Base-by-base conservation (phyloP, 371 early-diverging fungal species). In the Mucor lusitanicus region DNA sequence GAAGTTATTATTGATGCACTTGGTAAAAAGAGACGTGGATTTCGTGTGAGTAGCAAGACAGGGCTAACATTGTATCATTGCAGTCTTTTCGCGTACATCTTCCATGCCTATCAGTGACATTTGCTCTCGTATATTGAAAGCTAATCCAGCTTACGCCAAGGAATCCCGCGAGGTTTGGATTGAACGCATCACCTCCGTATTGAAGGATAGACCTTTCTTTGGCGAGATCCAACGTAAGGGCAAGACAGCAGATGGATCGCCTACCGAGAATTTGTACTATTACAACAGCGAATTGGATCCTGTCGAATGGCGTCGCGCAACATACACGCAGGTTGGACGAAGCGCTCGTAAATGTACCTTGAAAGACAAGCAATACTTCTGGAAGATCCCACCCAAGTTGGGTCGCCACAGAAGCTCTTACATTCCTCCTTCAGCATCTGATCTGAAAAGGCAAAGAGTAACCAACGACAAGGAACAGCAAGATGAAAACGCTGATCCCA, bases 331-430 rank as follows among this genome's bases (percentile, higher is more conserved):
- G 59, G 81, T 83, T 27, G 85, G 85, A 48, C 85, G 87, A 25
- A 85, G 87, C 66, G 88, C 88, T 46, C 87, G 88, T 63, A 85
- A 85, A 67, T 88, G 88, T 68, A 88, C 88, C 15, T 68, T 88
- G 56, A 85, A 84, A 76, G 88, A 88, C 40, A 88, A 88, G 67
- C 88, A 88, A 71, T 88, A 88, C 72, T 88, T 88, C 70, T 88
- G 83, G 83, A 84, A 85, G 64, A 88, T 88, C 65, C 88, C 88
- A 37, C 86, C 86, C 57, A 86, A 86, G 80, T 68, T 86, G 61
- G 86, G 86, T 56, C 86, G 87, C 37, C 76, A 81, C 50, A 71
- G 82, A 27, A 69, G 73, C 28, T 64, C 80, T n/a, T 84, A 84
- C 48, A 71, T 84, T 64, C 84, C 84, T 46, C 80, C 84, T 19